Evolutionary conservation across 2,329 filamentous ascomycete species (phyloP), one percentile per base, ranked within the genome.

Genomic region (Colletotrichum sublineola): DNA sequence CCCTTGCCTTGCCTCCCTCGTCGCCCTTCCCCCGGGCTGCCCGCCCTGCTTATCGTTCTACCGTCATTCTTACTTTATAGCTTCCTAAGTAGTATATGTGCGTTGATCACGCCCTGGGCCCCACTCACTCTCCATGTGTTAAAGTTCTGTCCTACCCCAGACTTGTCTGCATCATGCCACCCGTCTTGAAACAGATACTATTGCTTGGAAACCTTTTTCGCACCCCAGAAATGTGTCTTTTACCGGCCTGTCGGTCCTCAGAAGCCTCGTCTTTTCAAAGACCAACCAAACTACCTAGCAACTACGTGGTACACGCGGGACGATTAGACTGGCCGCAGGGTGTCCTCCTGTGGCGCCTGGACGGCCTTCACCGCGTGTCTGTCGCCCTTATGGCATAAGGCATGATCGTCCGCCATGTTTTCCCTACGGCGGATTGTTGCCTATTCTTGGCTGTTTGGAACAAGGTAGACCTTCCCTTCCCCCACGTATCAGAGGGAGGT

Each of bases 1-100:
- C 48, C 56, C n/a, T 44, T 31, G 20, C 56, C n/a, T 44, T 31
- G 20, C 40, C 9, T 63, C 66, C 66, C 38, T 46, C 24, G 24
- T 44, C 15, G 24, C 44, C 55, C 56, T 57, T 61, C 33, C 56
- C 9, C 24, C 58, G 40, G 24, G n/a, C 33, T 42, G n/a, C 24
- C 24, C 24, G 24, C 24, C 20, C 24, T 53, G 31, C 50, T 55
- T 31, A 24, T 24, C 24, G 24, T 50, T 40, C n/a, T 36, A 11
- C 50, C 29, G 14, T 38, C 48, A n/a, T 7, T 24, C 36, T 42
- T 24, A 15, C 14, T 50, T 44, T 36, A 11, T 8, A 46, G 5
- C 7, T n/a, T 24, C 24, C 24, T 24, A 24, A 1, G 24, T 24
- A 24, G 24, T n/a, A 44, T 46, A n/a, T n/a, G 20, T 5, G 9